These are phyloP conservation scores for Tulasnella sp. DNA, from an alignment of 768 basidiomycete species.

Conservation along the genomic window DNA sequence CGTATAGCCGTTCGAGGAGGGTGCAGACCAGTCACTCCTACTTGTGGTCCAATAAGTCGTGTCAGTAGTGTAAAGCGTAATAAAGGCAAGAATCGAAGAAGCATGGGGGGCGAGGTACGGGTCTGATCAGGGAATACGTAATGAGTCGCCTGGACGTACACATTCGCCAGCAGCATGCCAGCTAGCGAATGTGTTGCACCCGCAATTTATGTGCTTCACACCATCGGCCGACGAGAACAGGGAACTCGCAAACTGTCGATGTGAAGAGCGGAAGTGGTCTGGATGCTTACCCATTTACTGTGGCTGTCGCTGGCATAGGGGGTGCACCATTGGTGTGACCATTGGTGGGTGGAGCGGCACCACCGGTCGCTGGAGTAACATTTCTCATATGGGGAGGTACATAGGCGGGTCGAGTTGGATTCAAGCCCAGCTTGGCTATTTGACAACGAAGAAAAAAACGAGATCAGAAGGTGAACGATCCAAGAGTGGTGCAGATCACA, in stretches of 20 bases:
- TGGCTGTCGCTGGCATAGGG: too few relatives aligned
- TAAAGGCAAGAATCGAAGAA: conserved; percentile 32
- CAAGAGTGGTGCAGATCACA: background rate
- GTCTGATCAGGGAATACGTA: too few relatives aligned
- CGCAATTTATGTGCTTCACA: too few relatives aligned
- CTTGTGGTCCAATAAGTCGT: conserved; percentile 25
- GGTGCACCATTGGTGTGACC: conserved; percentile 32
- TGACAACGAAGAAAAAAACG: background rate
- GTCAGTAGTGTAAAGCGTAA: conserved; percentile 11
- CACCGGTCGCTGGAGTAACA: conserved; percentile 17
- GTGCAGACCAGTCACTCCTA: conserved; percentile 23
- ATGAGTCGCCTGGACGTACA: too few relatives aligned
- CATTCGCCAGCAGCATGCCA: too few relatives aligned
- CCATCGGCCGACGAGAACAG: too few relatives aligned
- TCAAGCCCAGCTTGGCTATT: conserved; percentile 12
- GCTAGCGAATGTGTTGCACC: too few relatives aligned
- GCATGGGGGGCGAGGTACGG: conserved; percentile 33
- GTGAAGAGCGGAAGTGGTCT: background rate
- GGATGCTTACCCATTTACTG: background rate
- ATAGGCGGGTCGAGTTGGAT: conserved; percentile 56
- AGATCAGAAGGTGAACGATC: background rate
- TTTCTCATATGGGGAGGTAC: conserved; percentile 83
- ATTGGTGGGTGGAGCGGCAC: conserved; percentile 46
- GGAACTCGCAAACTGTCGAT: background rate
- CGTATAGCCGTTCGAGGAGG: conserved; percentile 31